Evolutionary conservation across 352 stramenopile genomes (phyloP).

Genomic region (Phytophthora sp.): DNA sequence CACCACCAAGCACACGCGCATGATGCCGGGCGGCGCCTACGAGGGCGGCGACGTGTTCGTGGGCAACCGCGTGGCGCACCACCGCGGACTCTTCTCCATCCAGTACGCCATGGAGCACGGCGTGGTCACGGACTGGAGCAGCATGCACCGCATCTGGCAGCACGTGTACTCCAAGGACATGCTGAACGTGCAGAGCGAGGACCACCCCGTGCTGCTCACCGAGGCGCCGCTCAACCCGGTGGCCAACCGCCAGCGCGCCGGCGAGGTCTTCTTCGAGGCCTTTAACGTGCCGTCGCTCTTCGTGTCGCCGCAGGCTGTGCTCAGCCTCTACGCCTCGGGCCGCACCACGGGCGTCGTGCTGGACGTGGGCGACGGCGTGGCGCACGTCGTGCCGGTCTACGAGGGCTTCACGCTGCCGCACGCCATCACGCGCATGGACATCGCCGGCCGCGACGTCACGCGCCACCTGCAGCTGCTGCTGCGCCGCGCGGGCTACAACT

Average conservation of each 20-base stretch:
- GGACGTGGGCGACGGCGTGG: conserved; percentile 89
- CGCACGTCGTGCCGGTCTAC: conserved; percentile 88
- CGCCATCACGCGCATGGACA: conserved; percentile 81
- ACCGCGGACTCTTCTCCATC: conserved; percentile 84
- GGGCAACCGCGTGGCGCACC: conserved; percentile 77
- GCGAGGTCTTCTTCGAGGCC: conserved; percentile 88
- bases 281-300: conserved; percentile 90
- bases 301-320: conserved; percentile 83
- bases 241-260: conserved; percentile 75
- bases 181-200: conserved; percentile 87
- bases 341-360: conserved; percentile 88
- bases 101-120: conserved; percentile 90
- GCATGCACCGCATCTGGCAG: conserved; percentile 91
- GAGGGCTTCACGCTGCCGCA: conserved; percentile 85
- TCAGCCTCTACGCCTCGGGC: conserved; percentile 90
- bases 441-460: conserved; percentile 88
- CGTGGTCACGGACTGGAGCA: conserved; percentile 84
- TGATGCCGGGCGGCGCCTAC: conserved; percentile 86
- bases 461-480: conserved; percentile 78
- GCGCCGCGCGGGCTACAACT: conserved; percentile 81
- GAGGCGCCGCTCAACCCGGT: conserved; percentile 83
- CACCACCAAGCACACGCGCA: conserved; percentile 77
- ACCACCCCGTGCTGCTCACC: conserved; percentile 85
- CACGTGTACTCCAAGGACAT: conserved; percentile 91
- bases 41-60: conserved; percentile 80